Evolutionary conservation across 352 stramenopile genomes (phyloP).

Genomic region (Phytophthora pini): DNA sequence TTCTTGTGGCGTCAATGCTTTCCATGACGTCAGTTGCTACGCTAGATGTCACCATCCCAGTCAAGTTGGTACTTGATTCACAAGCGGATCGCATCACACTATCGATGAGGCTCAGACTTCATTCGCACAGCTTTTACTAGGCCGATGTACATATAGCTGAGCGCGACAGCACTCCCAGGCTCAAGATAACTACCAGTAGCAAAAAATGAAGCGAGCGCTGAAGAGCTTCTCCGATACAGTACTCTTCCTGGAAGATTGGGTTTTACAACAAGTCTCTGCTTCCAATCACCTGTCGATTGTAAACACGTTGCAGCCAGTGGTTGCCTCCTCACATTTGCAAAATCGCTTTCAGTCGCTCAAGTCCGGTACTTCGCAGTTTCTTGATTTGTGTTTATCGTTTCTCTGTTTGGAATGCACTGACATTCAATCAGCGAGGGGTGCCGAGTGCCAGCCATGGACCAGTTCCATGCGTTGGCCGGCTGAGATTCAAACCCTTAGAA

Average conservation of each 20-base stretch:
- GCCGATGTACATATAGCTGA: not conserved
- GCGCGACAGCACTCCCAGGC: too few species aligned
- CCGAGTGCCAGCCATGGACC: slow-evolving; percentile 51
- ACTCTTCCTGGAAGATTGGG: not conserved
- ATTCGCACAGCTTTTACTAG: too few species aligned
- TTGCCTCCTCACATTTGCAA: slow-evolving; percentile 11
- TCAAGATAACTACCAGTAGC: too few species aligned
- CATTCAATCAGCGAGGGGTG: slow-evolving; percentile 68
- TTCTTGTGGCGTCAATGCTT: too few species aligned
- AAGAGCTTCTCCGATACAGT: not conserved
- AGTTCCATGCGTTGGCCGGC: slow-evolving; percentile 54
- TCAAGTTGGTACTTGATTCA: too few species aligned
- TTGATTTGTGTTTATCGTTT: slow-evolving; percentile 16
- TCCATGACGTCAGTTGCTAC: not conserved
- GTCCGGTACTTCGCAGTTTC: slow-evolving; percentile 31
- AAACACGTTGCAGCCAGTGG: slow-evolving; percentile 12
- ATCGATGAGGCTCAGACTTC: too few species aligned
- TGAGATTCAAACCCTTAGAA: slow-evolving; percentile 72
- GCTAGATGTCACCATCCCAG: slow-evolving; percentile 3
- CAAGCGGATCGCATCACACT: too few species aligned
- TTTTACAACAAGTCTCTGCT: slow-evolving; percentile 9
- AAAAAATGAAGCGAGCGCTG: too few species aligned
- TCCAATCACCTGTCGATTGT: slow-evolving; percentile 25
- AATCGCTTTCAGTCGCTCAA: not conserved
- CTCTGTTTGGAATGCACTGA: slow-evolving; percentile 37